Conservation (phyloP, 2,329 filamentous ascomycete genomes). For the Talaromyces islandicus region DNA sequence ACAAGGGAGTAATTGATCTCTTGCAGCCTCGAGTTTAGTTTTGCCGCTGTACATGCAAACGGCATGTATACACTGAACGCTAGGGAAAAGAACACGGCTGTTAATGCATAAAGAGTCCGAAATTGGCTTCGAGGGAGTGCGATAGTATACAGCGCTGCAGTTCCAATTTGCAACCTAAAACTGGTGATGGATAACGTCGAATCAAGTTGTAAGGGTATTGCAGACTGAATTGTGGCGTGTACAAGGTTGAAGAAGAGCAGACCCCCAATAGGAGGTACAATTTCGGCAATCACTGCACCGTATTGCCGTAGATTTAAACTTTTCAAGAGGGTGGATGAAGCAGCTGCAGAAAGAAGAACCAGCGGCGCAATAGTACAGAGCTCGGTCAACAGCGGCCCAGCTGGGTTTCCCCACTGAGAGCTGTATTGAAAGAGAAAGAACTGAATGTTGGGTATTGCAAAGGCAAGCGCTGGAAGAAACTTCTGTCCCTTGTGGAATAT, state of each 20-base stretch:
- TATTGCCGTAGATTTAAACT: conserved; percentile 51
- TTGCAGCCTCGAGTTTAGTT: conserved; percentile 61
- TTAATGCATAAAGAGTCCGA: conserved; percentile 60
- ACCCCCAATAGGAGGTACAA: conserved; percentile 60
- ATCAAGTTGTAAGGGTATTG: conserved; percentile 52
- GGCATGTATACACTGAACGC: conserved; percentile 69
- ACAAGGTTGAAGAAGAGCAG: conserved; percentile 57
- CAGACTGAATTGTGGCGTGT: conserved; percentile 34
- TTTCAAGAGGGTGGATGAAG: conserved; percentile 61
- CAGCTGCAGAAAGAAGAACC: conserved; percentile 57
- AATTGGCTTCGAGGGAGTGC: conserved; percentile 58
- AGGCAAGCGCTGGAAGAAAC: conserved; percentile 65
- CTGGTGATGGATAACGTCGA: conserved; percentile 61
- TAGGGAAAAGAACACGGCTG: conserved; percentile 59
- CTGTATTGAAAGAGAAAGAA: conserved; percentile 65
- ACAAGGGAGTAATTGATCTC: conserved; percentile 67
- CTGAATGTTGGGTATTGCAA: conserved; percentile 69
- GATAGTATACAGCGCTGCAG: conserved; percentile 60
- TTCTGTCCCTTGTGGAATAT: conserved; percentile 45
- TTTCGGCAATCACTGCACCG: conserved; percentile 54
- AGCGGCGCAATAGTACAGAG: conserved; percentile 65
- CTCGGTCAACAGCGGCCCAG: conserved; percentile 73
- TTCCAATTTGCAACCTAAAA: conserved; percentile 63
- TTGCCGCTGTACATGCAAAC: conserved; percentile 52
- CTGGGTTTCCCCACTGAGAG: conserved; percentile 57